Base-by-base conservation (phyloP, 148 eudicot species). In the Diospyros kaki region DNA sequence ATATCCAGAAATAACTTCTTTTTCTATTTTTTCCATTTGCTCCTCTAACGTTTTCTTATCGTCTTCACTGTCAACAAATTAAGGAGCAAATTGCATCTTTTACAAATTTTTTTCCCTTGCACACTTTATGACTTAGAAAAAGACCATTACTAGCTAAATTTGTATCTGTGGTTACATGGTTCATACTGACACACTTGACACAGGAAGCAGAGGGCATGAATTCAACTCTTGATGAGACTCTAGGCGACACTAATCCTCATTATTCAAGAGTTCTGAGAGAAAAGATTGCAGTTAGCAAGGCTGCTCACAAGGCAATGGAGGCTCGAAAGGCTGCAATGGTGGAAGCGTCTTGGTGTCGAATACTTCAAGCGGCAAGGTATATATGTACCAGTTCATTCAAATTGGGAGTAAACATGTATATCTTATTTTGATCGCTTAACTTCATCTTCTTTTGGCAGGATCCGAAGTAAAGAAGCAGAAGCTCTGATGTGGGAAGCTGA, bases 341-440 rank as follows among this genome's bases (percentile, higher is more conserved):
- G 68, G 98, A 94, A 87, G 98, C 98, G 63, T 94, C 98, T 50
- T 94, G 98, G 98, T 94, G 98, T 66, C 86, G 93, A 28, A 92
- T 94, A 77, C 97, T 94, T 80, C 77, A 73, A 71, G 96, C 97
- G 41, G 93, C 98, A 18, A 81, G 96, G 98, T 93, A 77, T 18
- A 14, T 17, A 10, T 43, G 3, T 9, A 7, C 5, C 6, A 28
- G 28, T 64, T 69, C 45, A 15, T 61, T 69, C 61, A 54, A 8
- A 8, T 53, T 40, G 41, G 12, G 28, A 6, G 9, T 14, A 2
- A 10, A 0, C 11, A 13, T 4, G 0, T 13, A 14, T 68, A 18
- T 68, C 4, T 62, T 62, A 9, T 62, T 39, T 8, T 62, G 14
- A 6, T 14, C 65, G 14, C 62, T 2, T 5, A 64, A 43, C 68